Evolutionary conservation across 1,139 yeast species (phyloP).

Genomic region (Geotrichum citri-aurantii): DNA sequence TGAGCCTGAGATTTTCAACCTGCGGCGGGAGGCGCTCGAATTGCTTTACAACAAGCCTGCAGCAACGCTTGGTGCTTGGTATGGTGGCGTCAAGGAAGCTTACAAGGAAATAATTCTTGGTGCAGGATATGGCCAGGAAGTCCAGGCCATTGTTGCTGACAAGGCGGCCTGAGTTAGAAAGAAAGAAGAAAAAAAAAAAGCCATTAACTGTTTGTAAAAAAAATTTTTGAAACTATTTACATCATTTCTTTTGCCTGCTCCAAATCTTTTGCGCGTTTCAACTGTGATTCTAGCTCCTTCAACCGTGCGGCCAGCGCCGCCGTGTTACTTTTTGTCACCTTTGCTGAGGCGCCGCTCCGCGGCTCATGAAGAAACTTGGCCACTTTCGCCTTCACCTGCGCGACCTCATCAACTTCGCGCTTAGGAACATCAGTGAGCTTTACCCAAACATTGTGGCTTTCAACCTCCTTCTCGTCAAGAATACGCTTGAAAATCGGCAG

Average conservation of each 20-base stretch:
- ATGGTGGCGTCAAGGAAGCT: slow-evolving; percentile 22
- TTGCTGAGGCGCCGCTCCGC: not conserved
- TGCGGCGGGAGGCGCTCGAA: slow-evolving; percentile 26
- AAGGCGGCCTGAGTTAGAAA: slow-evolving; percentile 21
- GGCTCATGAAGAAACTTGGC: not conserved
- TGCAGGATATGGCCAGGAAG: slow-evolving; percentile 17
- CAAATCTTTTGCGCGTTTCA: slow-evolving; percentile 6
- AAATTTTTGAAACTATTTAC: slow-evolving; percentile 19
- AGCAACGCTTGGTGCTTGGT: slow-evolving; percentile 24
- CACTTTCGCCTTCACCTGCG: not conserved
- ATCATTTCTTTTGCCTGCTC: slow-evolving; percentile 18
- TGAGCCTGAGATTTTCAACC: slow-evolving; percentile 22
- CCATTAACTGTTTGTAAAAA: not conserved
- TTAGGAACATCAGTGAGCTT: slow-evolving; percentile 17
- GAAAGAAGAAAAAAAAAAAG: not conserved
- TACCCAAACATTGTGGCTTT: slow-evolving; percentile 26
- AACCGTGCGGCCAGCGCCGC: not conserved
- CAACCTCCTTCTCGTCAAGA: slow-evolving; percentile 21
- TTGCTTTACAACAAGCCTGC: slow-evolving; percentile 21
- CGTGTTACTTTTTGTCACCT: not conserved
- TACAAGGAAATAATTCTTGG: slow-evolving; percentile 24
- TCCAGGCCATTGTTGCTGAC: slow-evolving; percentile 24
- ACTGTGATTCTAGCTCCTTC: slow-evolving; percentile 22
- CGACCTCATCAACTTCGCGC: slow-evolving; percentile 1
- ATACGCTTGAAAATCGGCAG: slow-evolving; percentile 30